Percentiles rank a stretch among this genome's conserved stretches.
Evolutionary conservation across 345 rosid species (phyloP).

Genomic region (Pistacia integerrima): DNA sequence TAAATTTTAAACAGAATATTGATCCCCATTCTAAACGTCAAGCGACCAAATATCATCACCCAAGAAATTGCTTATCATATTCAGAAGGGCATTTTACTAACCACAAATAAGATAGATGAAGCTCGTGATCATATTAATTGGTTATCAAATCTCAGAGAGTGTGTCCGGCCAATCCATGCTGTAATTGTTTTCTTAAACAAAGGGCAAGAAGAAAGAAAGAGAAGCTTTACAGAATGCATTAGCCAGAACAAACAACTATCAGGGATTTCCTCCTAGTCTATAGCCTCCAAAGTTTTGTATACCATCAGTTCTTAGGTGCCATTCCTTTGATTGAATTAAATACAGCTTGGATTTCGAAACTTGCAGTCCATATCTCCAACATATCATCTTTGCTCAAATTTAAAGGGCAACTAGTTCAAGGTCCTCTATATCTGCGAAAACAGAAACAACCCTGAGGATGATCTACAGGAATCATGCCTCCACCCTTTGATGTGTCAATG

Average conservation of each 20-base stretch:
- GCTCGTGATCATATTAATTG: conserved; percentile 7
- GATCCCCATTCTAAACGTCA: too few species aligned
- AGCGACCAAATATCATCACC: neutral
- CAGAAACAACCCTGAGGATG: conserved; percentile 87
- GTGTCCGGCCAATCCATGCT: conserved; percentile 3
- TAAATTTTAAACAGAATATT: neutral
- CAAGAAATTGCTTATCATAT: neutral
- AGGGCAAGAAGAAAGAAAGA: neutral
- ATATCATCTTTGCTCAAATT: conserved; percentile 7
- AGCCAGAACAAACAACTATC: conserved; percentile 12
- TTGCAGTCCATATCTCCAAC: conserved; percentile 12
- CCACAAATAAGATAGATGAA: neutral
- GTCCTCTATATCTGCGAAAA: conserved; percentile 75
- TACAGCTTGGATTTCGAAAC: conserved; percentile 24
- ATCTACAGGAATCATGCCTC: conserved; percentile 91
- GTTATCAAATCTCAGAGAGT: conserved; percentile 10
- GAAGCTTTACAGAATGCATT: conserved; percentile 34
- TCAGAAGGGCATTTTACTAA: neutral
- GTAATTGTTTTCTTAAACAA: conserved; percentile 10
- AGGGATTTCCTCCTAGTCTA: conserved; percentile 21
- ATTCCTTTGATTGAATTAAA: conserved; percentile 22
- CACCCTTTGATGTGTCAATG: conserved; percentile 89
- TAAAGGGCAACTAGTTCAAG: conserved; percentile 36
- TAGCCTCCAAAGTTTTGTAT: conserved; percentile 20
- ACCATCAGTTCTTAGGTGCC: conserved; percentile 25